A percentile compares a stretch with the other conserved stretches of the same genome.
Conservation (phyloP, 2,329 filamentous ascomycete species). For the Hortaea werneckii region DNA sequence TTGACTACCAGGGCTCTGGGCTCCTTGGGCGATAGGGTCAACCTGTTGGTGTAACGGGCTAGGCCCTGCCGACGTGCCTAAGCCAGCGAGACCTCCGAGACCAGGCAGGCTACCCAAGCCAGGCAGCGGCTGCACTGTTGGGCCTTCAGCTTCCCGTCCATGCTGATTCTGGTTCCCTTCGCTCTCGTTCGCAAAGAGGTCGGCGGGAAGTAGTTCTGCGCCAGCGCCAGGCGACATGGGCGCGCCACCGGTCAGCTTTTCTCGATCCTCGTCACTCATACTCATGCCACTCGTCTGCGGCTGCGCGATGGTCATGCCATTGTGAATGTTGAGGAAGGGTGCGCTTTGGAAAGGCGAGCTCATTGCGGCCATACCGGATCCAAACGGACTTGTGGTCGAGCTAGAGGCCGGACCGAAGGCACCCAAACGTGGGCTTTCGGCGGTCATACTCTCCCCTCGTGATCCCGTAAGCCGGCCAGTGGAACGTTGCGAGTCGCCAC, state of each 20-base stretch:
- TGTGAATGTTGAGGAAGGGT: constrained; percentile 49
- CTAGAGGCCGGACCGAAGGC: constrained; percentile 14
- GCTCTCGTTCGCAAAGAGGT: constrained; percentile 34
- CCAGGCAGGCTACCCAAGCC: constrained; percentile 29
- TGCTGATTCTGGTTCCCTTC: constrained; percentile 10
- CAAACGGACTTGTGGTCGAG: constrained; percentile 18
- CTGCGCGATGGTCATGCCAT: constrained; percentile 49
- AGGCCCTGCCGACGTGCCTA: neutral
- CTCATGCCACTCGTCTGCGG: constrained; percentile 30
- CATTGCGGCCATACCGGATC: constrained; percentile 28
- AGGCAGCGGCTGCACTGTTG: constrained; percentile 15
- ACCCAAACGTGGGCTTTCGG: constrained; percentile 18
- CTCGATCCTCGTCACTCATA: constrained; percentile 54
- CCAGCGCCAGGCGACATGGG: constrained; percentile 70
- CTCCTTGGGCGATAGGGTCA: constrained; percentile 21
- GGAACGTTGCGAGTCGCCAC: neutral
- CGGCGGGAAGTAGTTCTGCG: constrained; percentile 57
- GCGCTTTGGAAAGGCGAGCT: constrained; percentile 22
- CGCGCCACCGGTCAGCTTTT: constrained; percentile 51
- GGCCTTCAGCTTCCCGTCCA: neutral
- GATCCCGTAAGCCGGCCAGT: constrained; percentile 10
- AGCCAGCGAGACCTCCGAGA: constrained; percentile 29
- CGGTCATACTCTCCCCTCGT: constrained; percentile 29
- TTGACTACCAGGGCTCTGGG: constrained; percentile 33
- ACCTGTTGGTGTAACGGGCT: constrained; percentile 4